Evolutionary conservation across 1,284 basidiomycete species (phyloP).

Genomic region (Amylostereum chailletii): DNA sequence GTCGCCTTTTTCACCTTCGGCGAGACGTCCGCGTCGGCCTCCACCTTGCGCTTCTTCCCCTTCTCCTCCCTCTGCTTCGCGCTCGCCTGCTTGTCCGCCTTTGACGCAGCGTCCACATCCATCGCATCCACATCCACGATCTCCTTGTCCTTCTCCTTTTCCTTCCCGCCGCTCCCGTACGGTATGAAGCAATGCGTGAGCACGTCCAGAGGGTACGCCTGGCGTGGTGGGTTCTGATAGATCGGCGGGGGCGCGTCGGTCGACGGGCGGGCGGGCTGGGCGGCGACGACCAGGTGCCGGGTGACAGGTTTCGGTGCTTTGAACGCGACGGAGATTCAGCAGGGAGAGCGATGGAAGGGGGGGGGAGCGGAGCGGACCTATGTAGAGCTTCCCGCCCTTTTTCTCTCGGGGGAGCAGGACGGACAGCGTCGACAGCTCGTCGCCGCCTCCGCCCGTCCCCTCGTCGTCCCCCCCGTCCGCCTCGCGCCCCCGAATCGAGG

Average conservation of each 20-base stretch:
- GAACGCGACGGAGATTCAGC: neutral
- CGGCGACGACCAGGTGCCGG: constrained; percentile 47
- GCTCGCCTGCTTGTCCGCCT: constrained; percentile 13
- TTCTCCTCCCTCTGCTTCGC: constrained; percentile 26
- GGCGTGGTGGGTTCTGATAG: constrained; percentile 45
- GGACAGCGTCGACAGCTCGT: constrained; percentile 51
- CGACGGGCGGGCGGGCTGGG: constrained; percentile 34
- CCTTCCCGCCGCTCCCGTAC: constrained; percentile 30
- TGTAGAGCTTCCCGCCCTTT: constrained; percentile 50
- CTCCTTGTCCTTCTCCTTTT: constrained; percentile 4
- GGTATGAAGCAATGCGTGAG: constrained; percentile 60
- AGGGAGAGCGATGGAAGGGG: neutral
- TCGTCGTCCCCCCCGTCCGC: constrained; percentile 30
- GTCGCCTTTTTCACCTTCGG: constrained; percentile 37
- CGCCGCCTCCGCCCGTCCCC: constrained; percentile 36
- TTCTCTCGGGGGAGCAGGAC: constrained; percentile 55
- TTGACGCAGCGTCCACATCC: neutral
- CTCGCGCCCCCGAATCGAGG: constrained; percentile 19
- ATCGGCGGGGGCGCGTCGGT: constrained; percentile 17
- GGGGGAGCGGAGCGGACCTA: constrained; percentile 27
- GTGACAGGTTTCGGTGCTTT: constrained; percentile 51
- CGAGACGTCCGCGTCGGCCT: constrained; percentile 19
- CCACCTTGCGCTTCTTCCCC: constrained; percentile 38
- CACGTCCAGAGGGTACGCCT: constrained; percentile 46
- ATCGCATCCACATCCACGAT: constrained; percentile 17